Evolutionary conservation across 2,329 filamentous ascomycete genomes (phyloP), one percentile per base, ranked within the genome.

Genomic region (Fusarium incarnatum): DNA sequence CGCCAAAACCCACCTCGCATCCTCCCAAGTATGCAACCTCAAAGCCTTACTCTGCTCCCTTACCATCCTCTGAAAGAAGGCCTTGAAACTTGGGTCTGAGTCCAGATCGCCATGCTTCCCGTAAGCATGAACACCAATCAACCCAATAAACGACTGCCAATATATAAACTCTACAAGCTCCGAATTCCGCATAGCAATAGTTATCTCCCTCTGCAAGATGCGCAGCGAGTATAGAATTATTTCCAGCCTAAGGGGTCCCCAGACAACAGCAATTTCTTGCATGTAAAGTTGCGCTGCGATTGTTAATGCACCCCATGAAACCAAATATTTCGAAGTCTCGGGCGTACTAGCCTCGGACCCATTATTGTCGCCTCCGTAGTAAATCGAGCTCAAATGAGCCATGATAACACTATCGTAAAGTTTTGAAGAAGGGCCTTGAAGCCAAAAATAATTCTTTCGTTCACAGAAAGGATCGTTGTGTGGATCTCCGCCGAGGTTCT

Each of bases 391-490:
- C 18, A 49, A 16, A 12, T 66, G 61, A 16, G 37, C 42, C 4
- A 28, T 25, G 8, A 66, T 59, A 3, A 66, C 8, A 5, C 7
- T 16, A 8, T 60, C 37, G 7, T 60, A 66, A 9, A 60, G 16
- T 15, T 8, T 12, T 5, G 57, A 53, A 9, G n/a, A 34, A 6
- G 15, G 25, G 1, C 28, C 56, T 6, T 13, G 16, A 4, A 20
- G 18, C 64, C 64, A 67, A 10, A 67, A 67, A 0, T 53, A n/a
- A 20, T 67, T 50, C 12, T 41, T 16, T 11, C 37, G 15, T 9
- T 44, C 22, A 2, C 12, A 13, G 8, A 3, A 7, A 4, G 27
- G 22, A 46, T 27, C 20, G 6, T 18, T 11, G 3, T 34, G 34
- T 37, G 10, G 34, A n/a, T 37, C 27, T 1, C 44, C 4, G 8